Conservation (phyloP, 257 asterid genomes). For the Penstemon eatonii region DNA sequence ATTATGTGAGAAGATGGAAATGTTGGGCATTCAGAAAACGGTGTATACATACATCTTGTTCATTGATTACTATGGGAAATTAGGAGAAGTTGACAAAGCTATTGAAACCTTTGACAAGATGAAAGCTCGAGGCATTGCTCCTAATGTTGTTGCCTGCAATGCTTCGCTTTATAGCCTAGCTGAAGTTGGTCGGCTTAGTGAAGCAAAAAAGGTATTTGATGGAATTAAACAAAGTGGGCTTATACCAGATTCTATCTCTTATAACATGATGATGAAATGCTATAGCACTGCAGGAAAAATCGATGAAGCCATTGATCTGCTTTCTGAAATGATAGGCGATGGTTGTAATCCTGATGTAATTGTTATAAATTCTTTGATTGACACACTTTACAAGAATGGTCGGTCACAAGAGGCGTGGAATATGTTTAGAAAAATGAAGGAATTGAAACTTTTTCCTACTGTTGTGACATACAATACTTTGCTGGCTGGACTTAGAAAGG, state of each 20-base stretch:
- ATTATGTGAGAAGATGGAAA: slow-evolving; percentile 59
- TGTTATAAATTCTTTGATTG: slow-evolving; percentile 77
- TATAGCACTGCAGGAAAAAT: slow-evolving; percentile 68
- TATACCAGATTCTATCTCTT: slow-evolving; percentile 83
- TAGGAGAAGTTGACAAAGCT: slow-evolving; percentile 84
- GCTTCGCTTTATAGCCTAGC: slow-evolving; percentile 81
- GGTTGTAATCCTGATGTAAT: slow-evolving; percentile 77
- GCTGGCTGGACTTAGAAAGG: slow-evolving; percentile 85
- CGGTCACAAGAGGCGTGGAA: slow-evolving; percentile 85
- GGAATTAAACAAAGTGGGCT: slow-evolving; percentile 74
- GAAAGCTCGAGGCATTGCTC: slow-evolving; percentile 82
- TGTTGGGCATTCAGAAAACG: slow-evolving; percentile 53
- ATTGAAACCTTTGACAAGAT: slow-evolving; percentile 76
- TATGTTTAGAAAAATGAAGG: slow-evolving; percentile 71
- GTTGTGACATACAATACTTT: slow-evolving; percentile 96
- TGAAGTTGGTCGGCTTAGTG: slow-evolving; percentile 68
- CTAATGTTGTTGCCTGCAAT: slow-evolving; percentile 82
- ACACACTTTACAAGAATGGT: slow-evolving; percentile 79
- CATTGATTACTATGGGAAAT: slow-evolving; percentile 83
- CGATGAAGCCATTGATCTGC: slow-evolving; percentile 73
- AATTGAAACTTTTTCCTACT: slow-evolving; percentile 68
- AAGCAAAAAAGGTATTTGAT: slow-evolving; percentile 70
- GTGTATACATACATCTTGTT: slow-evolving; percentile 76
- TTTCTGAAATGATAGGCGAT: slow-evolving; percentile 65
- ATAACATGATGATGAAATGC: slow-evolving; percentile 96